Base-by-base conservation (phyloP, 108 stramenopile genomes). In the Skeletonema marinoi region DNA sequence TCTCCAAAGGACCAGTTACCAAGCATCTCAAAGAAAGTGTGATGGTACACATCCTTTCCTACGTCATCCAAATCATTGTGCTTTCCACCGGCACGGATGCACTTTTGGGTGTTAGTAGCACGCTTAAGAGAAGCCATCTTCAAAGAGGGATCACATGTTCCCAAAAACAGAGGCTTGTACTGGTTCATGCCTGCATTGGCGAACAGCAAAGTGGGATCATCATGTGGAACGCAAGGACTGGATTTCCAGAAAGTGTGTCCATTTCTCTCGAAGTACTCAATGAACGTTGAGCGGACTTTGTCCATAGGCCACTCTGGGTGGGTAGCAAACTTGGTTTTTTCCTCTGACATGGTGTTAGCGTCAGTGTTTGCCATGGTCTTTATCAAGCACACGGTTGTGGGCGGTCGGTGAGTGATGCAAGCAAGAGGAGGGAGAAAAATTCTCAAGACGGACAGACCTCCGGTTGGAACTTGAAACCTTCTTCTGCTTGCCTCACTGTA, bases 171-270 rank as follows among this genome's bases (percentile, higher is more conserved):
- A 12, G 98, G 98, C 87, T 99, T 99, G 91, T 92, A 99, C 78
- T 99, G 99, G 85, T 99, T 99, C 99, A 99, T 99, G 48, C 99
- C 99, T 12, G 99, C 98, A 78, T 99, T 99, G 86, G 98, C 93
- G 73, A 99, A 99, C 65, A 99, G 91, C 65, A 99, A 86, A 16
- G 99, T 99, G 46, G 99, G 99, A 87, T 99, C 99, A 65, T 99
- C 97, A 78, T 98, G 97, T 9, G 99, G 99, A 42, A 99, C 99
- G 72, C 98, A 98, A 17, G 98, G 98, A 68, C 85, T 87, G 66
- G 95, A 96, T 30, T 84, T 82, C 95, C 91, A 97, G 81, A 92
- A 93, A 42, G 69, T 84, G 84, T 98, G 97, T 25, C 60, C 87
- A 71, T 97, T 87, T 71, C 90, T 84, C 33, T 72, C 86, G 80